These are phyloP conservation scores for Xerocomellus dryophilus DNA, from an alignment of 768 basidiomycete genomes.

Conservation along the genomic window DNA sequence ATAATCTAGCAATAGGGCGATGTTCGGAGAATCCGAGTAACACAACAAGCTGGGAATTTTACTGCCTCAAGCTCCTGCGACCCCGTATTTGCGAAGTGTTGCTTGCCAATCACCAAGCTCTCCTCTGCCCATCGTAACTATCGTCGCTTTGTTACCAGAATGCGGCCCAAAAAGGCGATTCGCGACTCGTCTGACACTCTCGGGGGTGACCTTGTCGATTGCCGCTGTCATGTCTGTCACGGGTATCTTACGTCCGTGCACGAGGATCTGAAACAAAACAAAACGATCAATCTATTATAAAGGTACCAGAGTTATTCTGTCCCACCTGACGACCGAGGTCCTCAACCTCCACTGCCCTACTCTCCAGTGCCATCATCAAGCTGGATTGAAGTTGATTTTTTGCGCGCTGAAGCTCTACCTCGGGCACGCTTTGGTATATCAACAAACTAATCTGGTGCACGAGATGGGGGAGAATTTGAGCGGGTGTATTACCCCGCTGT, in stretches of 20 bases:
- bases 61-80: slow-evolving; percentile 36
- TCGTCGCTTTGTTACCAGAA: slow-evolving; percentile 63
- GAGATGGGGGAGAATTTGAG: slow-evolving; percentile 77
- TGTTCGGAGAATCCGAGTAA: neutral
- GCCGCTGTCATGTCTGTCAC: slow-evolving; percentile 88
- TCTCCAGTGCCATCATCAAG: slow-evolving; percentile 93
- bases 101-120: slow-evolving; percentile 66
- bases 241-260: slow-evolving; percentile 82
- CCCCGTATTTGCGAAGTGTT: slow-evolving; percentile 67
- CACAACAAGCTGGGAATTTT: neutral
- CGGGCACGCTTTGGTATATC: slow-evolving; percentile 63
- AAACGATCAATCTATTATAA: neutral
- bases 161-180: slow-evolving; percentile 66
- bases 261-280: slow-evolving; percentile 56
- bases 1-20: neutral
- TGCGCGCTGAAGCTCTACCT: slow-evolving; percentile 74
- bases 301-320: neutral
- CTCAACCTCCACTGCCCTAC: slow-evolving; percentile 78
- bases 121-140: slow-evolving; percentile 82
- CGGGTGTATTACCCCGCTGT: slow-evolving; percentile 56
- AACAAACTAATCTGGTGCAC: slow-evolving; percentile 84
- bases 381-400: slow-evolving; percentile 94
- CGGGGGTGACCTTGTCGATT: slow-evolving; percentile 71
- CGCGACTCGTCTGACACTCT: slow-evolving; percentile 75
- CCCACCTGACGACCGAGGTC: slow-evolving; percentile 86